phyloP scores from a whole-genome alignment of 345 rosid genomes.

The Cardamine resedifolia region DNA sequence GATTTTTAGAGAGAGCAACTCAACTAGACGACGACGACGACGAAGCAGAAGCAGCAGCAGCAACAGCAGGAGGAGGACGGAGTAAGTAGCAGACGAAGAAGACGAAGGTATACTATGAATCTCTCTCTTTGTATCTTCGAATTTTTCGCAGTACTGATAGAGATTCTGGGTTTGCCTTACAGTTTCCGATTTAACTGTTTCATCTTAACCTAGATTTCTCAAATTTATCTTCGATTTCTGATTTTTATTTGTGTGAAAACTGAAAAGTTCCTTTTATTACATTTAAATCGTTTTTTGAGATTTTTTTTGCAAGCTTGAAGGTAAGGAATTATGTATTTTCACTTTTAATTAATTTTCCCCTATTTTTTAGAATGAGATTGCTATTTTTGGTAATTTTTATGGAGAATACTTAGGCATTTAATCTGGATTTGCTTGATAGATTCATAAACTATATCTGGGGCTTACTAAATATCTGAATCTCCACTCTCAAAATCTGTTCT shows the following conservation, averaged over 20 bases:
- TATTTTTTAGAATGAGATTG: conserved; percentile 43
- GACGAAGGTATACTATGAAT: neutral
- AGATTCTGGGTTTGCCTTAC: conserved; percentile 17
- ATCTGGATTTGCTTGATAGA: conserved; percentile 26
- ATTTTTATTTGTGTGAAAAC: neutral
- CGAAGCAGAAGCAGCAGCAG: conserved; percentile 4
- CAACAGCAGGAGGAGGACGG: conserved; percentile 13
- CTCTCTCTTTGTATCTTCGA: too few species aligned
- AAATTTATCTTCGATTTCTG: conserved; percentile 17
- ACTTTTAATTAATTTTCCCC: conserved; percentile 7
- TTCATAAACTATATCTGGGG: conserved; percentile 7
- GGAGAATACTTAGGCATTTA: neutral
- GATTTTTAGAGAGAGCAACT: neutral
- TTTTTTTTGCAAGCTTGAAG: neutral
- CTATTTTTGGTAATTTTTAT: conserved; percentile 24
- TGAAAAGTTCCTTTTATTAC: neutral
- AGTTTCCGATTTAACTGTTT: conserved; percentile 41
- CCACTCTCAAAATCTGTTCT: neutral
- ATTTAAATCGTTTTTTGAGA: neutral
- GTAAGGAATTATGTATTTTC: conserved; percentile 27
- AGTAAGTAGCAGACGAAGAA: conserved; percentile 10
- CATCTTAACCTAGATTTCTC: conserved; percentile 23
- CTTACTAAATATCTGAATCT: neutral
- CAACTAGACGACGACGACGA: conserved; percentile 4
- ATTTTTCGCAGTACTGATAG: neutral